Base-by-base conservation (phyloP, 2,329 filamentous ascomycete species). In the Pseudodiploospora longispora region DNA sequence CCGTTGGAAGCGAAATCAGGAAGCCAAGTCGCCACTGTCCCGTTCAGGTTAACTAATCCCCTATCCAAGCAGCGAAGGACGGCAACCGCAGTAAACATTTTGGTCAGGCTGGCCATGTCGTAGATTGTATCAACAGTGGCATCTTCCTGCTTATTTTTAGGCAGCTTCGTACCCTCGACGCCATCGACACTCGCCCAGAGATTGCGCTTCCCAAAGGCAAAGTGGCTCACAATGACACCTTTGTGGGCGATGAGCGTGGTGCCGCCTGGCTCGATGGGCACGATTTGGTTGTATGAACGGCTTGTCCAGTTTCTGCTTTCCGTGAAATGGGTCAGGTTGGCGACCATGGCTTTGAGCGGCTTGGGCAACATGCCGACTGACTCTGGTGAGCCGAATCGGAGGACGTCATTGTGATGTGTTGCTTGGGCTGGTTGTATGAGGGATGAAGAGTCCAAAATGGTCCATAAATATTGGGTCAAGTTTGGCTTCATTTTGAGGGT, bases 91-190 rank as follows among this genome's bases (percentile, higher is more conserved):
- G 62, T 64, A 41, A 63, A 64, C 28, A 66, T 44, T 50, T 66
- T 66, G 6, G 63, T 62, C 30, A 66, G 47, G 45, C 62, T 65
- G 33, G 63, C 63, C 57, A 64, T 56, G 47, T 65, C 62, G 48
- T 65, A 66, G n/a, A 66, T 57, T 3, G 61, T 65, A 41, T 65
- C 59, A 4, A 58, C 30, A 1, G 52, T 55, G 6, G 62, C 50
- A 10, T 54, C 51, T 42, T 60, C 56, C 44, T 60, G 58, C 30
- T 56, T 41, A 5, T 37, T 1, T 1, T 9, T 5, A 4, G 56
- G 53, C 6, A 65, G 53, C 7, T 50, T 36, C 3, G 56, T 58
- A 32, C 61, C 60, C 38, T 58, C 58, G 30, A 56, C 59, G 32
- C 62, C 60, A 40, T 59, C 59, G 35, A 53, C 56, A 38, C 58